A percentile compares a stretch with the other conserved stretches of the same genome.
phyloP scores from a whole-genome alignment of 2,329 filamentous ascomycete species.

The Neonectria ditissima region DNA sequence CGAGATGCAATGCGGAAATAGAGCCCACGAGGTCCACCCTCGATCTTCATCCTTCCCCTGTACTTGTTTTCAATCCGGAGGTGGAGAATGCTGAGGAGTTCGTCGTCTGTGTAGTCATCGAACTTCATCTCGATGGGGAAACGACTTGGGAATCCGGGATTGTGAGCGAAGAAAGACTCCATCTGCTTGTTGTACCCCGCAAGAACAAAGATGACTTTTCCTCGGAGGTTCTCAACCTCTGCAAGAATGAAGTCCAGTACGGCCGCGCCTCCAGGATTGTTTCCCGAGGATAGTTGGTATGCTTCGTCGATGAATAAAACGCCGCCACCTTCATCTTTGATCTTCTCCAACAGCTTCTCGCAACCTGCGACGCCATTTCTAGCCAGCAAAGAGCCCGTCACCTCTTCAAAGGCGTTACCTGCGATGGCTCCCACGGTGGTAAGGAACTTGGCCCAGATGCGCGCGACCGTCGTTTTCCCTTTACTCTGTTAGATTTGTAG shows the following conservation, averaged over 20 bases:
- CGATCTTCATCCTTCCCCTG: slow-evolving; percentile 65
- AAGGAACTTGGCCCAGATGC: slow-evolving; percentile 76
- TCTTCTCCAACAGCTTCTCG: slow-evolving; percentile 60
- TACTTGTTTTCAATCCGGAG: slow-evolving; percentile 67
- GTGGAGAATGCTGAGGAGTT: slow-evolving; percentile 72
- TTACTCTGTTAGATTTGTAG: slow-evolving; percentile 16
- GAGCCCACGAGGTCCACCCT: slow-evolving; percentile 69
- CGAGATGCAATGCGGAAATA: slow-evolving; percentile 73
- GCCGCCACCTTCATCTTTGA: slow-evolving; percentile 72
- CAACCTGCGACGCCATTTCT: slow-evolving; percentile 69
- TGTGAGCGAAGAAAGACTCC: slow-evolving; percentile 81
- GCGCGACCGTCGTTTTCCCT: slow-evolving; percentile 79
- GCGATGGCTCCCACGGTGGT: slow-evolving; percentile 71
- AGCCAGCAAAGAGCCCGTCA: slow-evolving; percentile 74
- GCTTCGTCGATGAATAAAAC: slow-evolving; percentile 84
- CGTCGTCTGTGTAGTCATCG: slow-evolving; percentile 73
- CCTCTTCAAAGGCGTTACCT: slow-evolving; percentile 72
- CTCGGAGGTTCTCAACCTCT: slow-evolving; percentile 77
- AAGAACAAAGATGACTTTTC: slow-evolving; percentile 77
- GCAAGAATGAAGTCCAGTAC: slow-evolving; percentile 79
- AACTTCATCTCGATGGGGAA: slow-evolving; percentile 76
- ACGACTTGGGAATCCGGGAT: slow-evolving; percentile 76
- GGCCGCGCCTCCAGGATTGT: slow-evolving; percentile 66
- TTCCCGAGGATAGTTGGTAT: slow-evolving; percentile 75
- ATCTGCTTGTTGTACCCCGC: slow-evolving; percentile 81